Evolutionary conservation across 139 green algal species (phyloP).

Genomic region (Haematococcus lacustris): DNA sequence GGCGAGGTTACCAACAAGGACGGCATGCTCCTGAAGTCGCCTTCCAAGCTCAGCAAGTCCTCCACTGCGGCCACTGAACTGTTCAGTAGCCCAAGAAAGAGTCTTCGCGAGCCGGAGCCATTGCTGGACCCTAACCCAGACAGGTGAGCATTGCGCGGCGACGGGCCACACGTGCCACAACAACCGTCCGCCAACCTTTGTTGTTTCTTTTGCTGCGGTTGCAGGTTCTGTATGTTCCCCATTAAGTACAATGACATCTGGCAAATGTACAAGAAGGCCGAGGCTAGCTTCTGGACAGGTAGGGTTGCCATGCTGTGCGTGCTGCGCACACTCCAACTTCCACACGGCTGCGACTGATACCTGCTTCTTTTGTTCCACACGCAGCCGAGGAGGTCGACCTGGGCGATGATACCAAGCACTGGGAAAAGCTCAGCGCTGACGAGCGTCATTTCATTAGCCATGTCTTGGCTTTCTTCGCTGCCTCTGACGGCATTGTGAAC

Average conservation of each 20-base stretch:
- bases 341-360: background rate
- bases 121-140: slow-evolving; percentile 80
- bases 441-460: slow-evolving; percentile 95
- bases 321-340: too few relatives aligned
- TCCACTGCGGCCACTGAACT: too few relatives aligned
- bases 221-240: slow-evolving; percentile 91
- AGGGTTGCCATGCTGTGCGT: background rate
- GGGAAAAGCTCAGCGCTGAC: slow-evolving; percentile 78
- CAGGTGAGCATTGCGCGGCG: slow-evolving; percentile 17
- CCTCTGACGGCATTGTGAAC: slow-evolving; percentile 90
- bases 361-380: background rate
- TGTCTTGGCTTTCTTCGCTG: slow-evolving; percentile 95
- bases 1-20: too few relatives aligned
- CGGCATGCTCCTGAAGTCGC: too few relatives aligned
- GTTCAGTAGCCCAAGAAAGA: slow-evolving; percentile 16
- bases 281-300: slow-evolving; percentile 94
- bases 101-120: slow-evolving; percentile 42
- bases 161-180: too few relatives aligned
- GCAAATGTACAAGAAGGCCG: slow-evolving; percentile 96
- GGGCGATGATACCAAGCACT: slow-evolving; percentile 81
- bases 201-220: too few relatives aligned
- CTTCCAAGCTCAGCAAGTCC: too few relatives aligned
- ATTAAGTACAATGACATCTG: slow-evolving; percentile 74
- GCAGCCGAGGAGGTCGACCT: slow-evolving; percentile 96
- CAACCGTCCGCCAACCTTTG: too few relatives aligned